Percentiles rank a stretch among this genome's conserved stretches.
phyloP scores from a whole-genome alignment of 2,329 filamentous ascomycete genomes.

The Ophiocordyceps camponoti-saundersi region DNA sequence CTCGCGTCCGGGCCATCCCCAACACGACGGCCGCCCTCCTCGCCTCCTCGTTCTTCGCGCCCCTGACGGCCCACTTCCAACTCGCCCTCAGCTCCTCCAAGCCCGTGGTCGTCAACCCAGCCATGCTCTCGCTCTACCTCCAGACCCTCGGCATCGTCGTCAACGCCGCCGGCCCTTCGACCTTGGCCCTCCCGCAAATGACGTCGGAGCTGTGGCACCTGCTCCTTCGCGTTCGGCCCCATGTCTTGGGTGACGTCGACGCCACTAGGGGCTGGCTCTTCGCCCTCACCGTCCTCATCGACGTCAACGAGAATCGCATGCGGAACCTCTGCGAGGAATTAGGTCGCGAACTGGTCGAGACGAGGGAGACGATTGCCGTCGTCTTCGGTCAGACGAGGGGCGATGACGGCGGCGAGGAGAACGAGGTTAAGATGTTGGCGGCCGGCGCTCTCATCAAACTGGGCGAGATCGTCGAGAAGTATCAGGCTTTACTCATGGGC shows the following conservation, averaged over 20 bases:
- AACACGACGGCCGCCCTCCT: conserved; percentile 70
- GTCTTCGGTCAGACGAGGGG: conserved; percentile 50
- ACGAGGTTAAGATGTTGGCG: conserved; percentile 60
- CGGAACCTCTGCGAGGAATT: conserved; percentile 56
- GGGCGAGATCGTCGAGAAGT: conserved; percentile 67
- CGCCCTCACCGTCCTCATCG: conserved; percentile 61
- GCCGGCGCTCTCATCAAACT: conserved; percentile 64
- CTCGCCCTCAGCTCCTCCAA: conserved; percentile 37
- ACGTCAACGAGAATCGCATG: conserved; percentile 62
- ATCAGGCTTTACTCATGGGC: conserved; percentile 61
- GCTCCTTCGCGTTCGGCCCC: conserved; percentile 51
- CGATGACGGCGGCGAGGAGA: conserved; percentile 47
- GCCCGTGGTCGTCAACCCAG: conserved; percentile 50
- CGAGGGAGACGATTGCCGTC: conserved; percentile 65
- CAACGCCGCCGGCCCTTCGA: conserved; percentile 68
- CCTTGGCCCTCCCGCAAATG: conserved; percentile 58
- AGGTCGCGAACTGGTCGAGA: conserved; percentile 65
- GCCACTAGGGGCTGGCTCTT: conserved; percentile 65
- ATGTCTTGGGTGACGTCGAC: conserved; percentile 40
- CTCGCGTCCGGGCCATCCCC: conserved; percentile 39
- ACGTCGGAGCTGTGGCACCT: conserved; percentile 73
- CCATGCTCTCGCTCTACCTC: conserved; percentile 62
- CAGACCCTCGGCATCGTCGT: conserved; percentile 75
- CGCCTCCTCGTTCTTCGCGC: conserved; percentile 66
- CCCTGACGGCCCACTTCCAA: conserved; percentile 67